Evolutionary conservation across 306 rosid genomes (phyloP), one percentile per base, ranked within the genome.

Genomic region (Castanopsis chinensis): DNA sequence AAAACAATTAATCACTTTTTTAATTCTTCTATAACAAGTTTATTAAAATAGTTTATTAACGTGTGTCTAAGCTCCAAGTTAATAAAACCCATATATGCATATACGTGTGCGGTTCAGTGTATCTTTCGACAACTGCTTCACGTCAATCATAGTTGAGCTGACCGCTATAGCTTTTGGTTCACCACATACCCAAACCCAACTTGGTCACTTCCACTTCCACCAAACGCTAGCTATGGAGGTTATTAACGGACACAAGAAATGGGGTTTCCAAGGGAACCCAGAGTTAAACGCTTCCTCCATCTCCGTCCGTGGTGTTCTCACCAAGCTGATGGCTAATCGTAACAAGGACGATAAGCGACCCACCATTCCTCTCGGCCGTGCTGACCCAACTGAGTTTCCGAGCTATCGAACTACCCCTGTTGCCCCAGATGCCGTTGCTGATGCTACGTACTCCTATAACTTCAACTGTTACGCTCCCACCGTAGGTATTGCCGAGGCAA

Each of bases 391-490:
- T 0, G 80, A 74, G n/a, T 84, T 23, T 60, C 81, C 84, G 2
- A 28, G 81, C 63, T 87, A 78, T 55, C 78, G 55, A 52, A 83
- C 93, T 5, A 20, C 85, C 35, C 37, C 79, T 3, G 33, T 25
- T 5, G 84, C 82, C 61, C 18, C 85, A 63, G 70, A 84, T 15
- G 89, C 93, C 61, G 27, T 86, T n/a, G 69, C 76, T 19, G 51
- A 19, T 20, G 65, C 91, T n/a, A 80, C 83, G 64, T 76, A 75
- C 1, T 87, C 96, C 49, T 86, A 28, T 28, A 13, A 78, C 4
- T 89, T 83, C 89, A 91, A 91, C 85, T 77, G 58, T 45, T 91
- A 89, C 53, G 65, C 93, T 86, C 85, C 89, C 61, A 77, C 88
- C 7, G 83, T 37, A 7, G 92, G 90, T 49, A 49, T 49, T 49